Percentiles rank a stretch among this genome's conserved stretches.
phyloP scores from a whole-genome alignment of 495 filamentous ascomycete genomes.

The Alectoria sarmentosa region DNA sequence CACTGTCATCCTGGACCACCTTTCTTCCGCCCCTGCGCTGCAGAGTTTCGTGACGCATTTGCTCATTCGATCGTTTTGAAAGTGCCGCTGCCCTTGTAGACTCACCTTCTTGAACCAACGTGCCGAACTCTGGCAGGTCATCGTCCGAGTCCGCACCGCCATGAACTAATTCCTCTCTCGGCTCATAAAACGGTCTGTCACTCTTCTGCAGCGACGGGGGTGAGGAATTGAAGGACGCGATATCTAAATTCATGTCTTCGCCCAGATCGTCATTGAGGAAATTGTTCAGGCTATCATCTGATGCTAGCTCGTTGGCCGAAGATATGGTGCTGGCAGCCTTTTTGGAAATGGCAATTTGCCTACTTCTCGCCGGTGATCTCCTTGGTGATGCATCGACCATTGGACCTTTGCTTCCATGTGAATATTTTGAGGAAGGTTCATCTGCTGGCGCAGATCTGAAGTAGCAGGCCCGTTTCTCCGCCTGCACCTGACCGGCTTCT shows the following conservation, averaged over 20 bases:
- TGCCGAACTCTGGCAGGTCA: slow-evolving; percentile 28
- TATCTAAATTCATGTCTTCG: slow-evolving; percentile 3
- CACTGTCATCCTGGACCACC: slow-evolving; percentile 33
- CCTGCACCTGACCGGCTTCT: slow-evolving; percentile 15
- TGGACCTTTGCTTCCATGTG: background rate
- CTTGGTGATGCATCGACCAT: background rate
- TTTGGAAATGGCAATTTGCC: background rate
- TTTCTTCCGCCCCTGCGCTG: slow-evolving; percentile 24
- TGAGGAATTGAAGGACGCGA: slow-evolving; percentile 12
- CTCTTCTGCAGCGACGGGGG: slow-evolving; percentile 3
- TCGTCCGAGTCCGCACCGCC: slow-evolving; percentile 23
- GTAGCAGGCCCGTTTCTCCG: slow-evolving; percentile 14
- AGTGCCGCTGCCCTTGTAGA: background rate
- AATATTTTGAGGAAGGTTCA: background rate
- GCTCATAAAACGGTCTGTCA: background rate
- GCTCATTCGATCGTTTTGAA: background rate
- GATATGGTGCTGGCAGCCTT: background rate
- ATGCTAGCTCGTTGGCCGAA: slow-evolving; percentile 6
- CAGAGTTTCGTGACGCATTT: background rate
- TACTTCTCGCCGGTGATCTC: background rate
- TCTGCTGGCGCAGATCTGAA: background rate
- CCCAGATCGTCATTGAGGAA: slow-evolving; percentile 18
- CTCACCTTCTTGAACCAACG: slow-evolving; percentile 17
- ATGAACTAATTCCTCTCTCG: slow-evolving; percentile 2
- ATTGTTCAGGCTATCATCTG: slow-evolving; percentile 15